These are phyloP conservation scores for Diplotaxis tenuifolia DNA, from an alignment of 345 rosid genomes.

Conservation along the genomic window DNA sequence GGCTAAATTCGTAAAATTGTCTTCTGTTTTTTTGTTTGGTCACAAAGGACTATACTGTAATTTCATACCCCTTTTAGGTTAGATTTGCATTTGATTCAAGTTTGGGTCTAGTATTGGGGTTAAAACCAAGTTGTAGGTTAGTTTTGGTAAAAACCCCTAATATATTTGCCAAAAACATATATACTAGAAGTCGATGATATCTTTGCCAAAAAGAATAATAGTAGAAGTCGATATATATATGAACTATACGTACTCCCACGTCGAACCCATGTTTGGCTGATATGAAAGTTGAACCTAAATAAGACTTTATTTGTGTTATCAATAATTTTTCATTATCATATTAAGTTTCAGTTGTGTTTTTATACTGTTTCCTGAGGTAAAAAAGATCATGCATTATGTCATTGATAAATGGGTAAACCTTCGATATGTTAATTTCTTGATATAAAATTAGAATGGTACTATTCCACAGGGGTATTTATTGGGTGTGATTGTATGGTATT, in stretches of 20 bases:
- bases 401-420: not conserved
- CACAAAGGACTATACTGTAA: too few relatives aligned
- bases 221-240: not conserved
- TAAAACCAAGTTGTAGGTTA: too few relatives aligned
- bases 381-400: not conserved
- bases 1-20: too few relatives aligned
- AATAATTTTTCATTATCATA: not conserved
- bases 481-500: too few relatives aligned
- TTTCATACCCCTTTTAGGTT: too few relatives aligned
- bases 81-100: too few relatives aligned
- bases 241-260: not conserved
- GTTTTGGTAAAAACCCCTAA: too few relatives aligned
- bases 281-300: not conserved
- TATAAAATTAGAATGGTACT: not conserved
- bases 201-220: not conserved
- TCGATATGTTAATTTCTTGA: not conserved
- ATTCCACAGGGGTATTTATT: not conserved
- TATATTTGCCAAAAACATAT: too few relatives aligned
- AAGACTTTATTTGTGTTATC: not conserved
- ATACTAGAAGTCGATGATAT: not conserved
- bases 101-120: too few relatives aligned
- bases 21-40: too few relatives aligned
- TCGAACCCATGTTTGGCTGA: not conserved
- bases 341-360: not conserved
- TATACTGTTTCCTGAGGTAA: not conserved